Base-by-base conservation (phyloP, 2,329 filamentous ascomycete genomes). In the Nothophoma quercina region DNA sequence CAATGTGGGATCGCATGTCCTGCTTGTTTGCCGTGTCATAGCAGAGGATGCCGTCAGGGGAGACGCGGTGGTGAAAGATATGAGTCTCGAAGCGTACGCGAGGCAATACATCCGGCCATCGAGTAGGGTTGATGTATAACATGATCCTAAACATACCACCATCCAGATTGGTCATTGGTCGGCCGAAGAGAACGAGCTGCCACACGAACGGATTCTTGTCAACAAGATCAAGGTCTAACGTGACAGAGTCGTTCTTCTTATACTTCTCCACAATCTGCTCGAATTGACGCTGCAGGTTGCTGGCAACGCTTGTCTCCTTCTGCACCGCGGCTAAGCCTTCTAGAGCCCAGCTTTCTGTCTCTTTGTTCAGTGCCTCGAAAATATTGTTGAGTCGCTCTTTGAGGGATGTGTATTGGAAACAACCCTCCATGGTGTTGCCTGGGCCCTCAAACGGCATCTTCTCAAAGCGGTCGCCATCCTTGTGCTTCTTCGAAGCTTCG, bases 131-230 rank as follows among this genome's bases (percentile, higher is more conserved):
- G 65, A 98, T 88, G 65, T 81, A 81, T 48, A 98, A 81, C 64
- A 83, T 88, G 72, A 97, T 88, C 55, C 85, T 85, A 78, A 98
- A 93, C 55, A 98, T 83, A 2, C 93, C 69, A 13, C 93, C 93
- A 64, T 98, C 93, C 2, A 98, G 84, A 62, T 96, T 92, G 5
- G 92, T 96, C 88, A 95, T 96, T 0, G 92, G 91, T 47, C 88
- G 85, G 21, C 95, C 95, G 70, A 97, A 96, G 71, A 96, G 93
- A 1, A 91, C 95, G 54, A 98, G 73, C 16, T 83, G 75, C 95
- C 95, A 98, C 16, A 93, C 81, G 68, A 97, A 97, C 0, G 93
- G 93, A 65, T 97, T 98, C 30, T 82, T 84, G 59, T 95, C 82
- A 23, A 89, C 87, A 6, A 98, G 79, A 49, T 87, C 84, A 29